Base-by-base conservation (phyloP, 2,329 filamentous ascomycete species). In the Penicillium sp. region DNA sequence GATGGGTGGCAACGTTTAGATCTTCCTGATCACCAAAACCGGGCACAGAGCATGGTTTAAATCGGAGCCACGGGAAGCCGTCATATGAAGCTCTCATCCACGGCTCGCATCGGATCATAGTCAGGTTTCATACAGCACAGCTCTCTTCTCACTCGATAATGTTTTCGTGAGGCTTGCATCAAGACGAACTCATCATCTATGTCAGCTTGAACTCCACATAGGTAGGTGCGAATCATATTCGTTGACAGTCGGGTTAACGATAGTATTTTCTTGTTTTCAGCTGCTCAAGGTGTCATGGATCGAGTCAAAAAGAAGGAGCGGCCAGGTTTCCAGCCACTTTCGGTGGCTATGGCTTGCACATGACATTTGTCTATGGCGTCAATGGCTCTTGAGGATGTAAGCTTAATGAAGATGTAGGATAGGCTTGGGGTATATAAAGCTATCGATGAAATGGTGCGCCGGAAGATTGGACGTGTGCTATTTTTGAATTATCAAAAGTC, bases 381-480 rank as follows among this genome's bases (percentile, higher is more conserved):
- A 58, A 33, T 39, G 35, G 33, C 39, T 55, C 22, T 55, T 36
- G 14, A 19, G 7, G 22, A 4, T 22, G 4, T 11, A 3, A 13
- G 6, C 37, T 33, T 24, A 27, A 40, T n/a, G 14, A n/a, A 19
- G 36, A 39, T 9, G 50, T 24, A 19, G 16, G 10, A 4, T 13
- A n/a, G 10, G n/a, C 43, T n/a, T 6, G 19, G 36, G 56, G 14
- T 36, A 58, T 55, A 50, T 58, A 58, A 58, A 6, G n/a, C 43
- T 24, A 18, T 27, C 19, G 35, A 1, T 35, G 1, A 33, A 3
- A n/a, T 31, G 4, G 31, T 6, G 13, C 4, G 2, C 14, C 2
- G 13, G 13, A 3, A 46, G 4, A n/a, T 18, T 22, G 24, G 31
- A 44, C 9, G 2, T 35, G n/a, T 27, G 6, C 24, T 27, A 5